Evolutionary conservation across 148 eudicot species (phyloP).

Genomic region (Rhododendron henanense): DNA sequence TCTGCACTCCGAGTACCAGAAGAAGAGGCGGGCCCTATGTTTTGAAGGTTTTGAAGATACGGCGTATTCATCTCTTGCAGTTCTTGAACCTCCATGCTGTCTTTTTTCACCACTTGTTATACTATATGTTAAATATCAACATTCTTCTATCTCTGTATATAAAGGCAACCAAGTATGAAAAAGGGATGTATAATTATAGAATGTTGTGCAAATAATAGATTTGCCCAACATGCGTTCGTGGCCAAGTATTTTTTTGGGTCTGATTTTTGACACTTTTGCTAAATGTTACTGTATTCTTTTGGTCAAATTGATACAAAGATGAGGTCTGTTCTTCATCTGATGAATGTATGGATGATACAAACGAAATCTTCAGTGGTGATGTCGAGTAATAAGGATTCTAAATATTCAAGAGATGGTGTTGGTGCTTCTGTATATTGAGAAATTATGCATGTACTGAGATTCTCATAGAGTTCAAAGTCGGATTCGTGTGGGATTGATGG

Average conservation of each 20-base stretch:
- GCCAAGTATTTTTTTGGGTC: not conserved
- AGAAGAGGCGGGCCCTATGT: not conserved
- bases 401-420: not conserved
- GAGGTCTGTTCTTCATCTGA: not conserved
- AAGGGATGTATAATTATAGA: constrained; percentile 1
- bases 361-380: not conserved
- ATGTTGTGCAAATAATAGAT: not conserved
- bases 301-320: not conserved
- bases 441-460: not conserved
- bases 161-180: constrained; percentile 2
- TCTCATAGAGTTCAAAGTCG: not conserved
- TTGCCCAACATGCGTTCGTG: not conserved
- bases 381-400: not conserved
- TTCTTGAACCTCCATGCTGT: not conserved
- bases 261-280: not conserved
- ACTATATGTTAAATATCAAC: not conserved
- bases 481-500: not conserved
- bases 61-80: constrained; percentile 1
- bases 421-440: not conserved
- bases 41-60: constrained; percentile 11
- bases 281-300: not conserved
- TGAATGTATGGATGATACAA: not conserved
- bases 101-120: not conserved
- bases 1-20: constrained; percentile 6
- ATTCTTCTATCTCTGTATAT: constrained; percentile 21